Evolutionary conservation across 345 rosid species (phyloP).

Genomic region (Linum trigynum): DNA sequence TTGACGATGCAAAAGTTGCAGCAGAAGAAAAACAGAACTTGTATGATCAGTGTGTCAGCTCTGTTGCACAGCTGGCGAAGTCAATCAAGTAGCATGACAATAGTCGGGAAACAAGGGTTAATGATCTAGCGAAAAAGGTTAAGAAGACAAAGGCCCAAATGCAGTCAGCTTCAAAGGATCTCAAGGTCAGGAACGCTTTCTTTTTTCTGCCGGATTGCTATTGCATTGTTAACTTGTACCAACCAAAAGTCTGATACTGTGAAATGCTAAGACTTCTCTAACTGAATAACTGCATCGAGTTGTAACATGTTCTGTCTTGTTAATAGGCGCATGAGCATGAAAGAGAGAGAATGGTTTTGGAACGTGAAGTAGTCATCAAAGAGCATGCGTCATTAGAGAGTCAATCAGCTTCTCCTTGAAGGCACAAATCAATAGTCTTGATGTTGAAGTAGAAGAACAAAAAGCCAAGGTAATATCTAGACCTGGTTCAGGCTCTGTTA

Average conservation of each 20-base stretch:
- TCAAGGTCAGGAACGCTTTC: conserved; percentile 40
- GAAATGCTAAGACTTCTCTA: neutral
- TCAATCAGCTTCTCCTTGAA: conserved; percentile 50
- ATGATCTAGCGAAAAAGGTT: conserved; percentile 64
- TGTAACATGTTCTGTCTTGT: conserved; percentile 16
- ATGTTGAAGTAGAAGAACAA: conserved; percentile 62
- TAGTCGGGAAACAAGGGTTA: conserved; percentile 71
- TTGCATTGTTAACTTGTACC: conserved; percentile 2
- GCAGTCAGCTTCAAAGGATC: conserved; percentile 66
- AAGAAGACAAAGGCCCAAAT: conserved; percentile 58
- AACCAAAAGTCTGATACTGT: neutral
- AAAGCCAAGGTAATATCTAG: conserved; percentile 45
- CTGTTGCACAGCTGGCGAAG: conserved; percentile 54
- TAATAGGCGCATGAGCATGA: conserved; percentile 63
- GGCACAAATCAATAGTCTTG: conserved; percentile 48
- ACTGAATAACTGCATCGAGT: conserved; percentile 9
- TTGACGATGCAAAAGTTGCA: conserved; percentile 54
- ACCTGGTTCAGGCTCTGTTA: conserved; percentile 5
- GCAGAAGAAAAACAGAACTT: conserved; percentile 57
- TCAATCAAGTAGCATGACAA: conserved; percentile 72
- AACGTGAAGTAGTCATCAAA: conserved; percentile 62
- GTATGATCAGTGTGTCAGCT: conserved; percentile 41
- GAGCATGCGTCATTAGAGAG: conserved; percentile 64
- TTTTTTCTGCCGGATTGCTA: neutral
- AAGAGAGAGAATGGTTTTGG: conserved; percentile 72